phyloP scores from a whole-genome alignment of 163 green algal genomes.

The Chlamydomonas reinhardtii region DNA sequence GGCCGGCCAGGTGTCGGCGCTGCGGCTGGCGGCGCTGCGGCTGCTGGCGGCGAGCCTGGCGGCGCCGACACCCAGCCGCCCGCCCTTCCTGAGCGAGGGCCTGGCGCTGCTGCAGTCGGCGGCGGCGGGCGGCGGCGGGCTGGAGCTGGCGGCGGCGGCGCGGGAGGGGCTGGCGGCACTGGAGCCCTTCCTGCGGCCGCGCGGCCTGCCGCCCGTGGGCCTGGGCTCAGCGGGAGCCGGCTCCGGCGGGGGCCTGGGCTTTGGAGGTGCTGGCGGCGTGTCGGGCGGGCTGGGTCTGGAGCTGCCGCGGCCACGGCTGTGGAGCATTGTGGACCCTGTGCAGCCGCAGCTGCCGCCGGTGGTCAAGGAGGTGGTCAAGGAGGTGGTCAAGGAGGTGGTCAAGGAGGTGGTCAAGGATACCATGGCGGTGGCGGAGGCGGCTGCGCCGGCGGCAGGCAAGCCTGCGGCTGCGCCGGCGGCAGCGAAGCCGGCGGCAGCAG shows the following conservation, averaged over 20 bases:
- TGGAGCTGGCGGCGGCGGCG: constrained; percentile 22
- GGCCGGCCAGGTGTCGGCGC: background rate
- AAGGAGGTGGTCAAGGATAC: background rate
- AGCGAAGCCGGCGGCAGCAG: background rate
- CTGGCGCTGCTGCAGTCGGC: constrained; percentile 18
- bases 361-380: background rate
- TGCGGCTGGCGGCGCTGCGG: constrained; percentile 21
- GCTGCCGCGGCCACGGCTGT: constrained; percentile 33
- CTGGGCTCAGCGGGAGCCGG: background rate
- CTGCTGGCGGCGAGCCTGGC: constrained; percentile 29
- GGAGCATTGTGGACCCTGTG: constrained; percentile 43
- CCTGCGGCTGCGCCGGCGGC: background rate
- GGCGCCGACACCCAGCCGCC: constrained; percentile 22
- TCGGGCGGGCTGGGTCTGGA: background rate
- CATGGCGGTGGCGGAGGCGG: background rate
- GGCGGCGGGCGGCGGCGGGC: constrained; percentile 1
- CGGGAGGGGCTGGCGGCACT: constrained; percentile 29
- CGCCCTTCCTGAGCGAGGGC: constrained; percentile 21
- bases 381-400: background rate
- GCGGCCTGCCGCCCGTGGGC: background rate
- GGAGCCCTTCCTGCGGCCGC: constrained; percentile 35
- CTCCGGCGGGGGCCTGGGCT: background rate
- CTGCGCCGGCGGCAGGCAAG: background rate
- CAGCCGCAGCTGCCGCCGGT: constrained; percentile 1
- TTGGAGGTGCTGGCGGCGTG: background rate